Evolutionary conservation across 345 rosid species (phyloP).

Genomic region (Syzygium aromaticum): DNA sequence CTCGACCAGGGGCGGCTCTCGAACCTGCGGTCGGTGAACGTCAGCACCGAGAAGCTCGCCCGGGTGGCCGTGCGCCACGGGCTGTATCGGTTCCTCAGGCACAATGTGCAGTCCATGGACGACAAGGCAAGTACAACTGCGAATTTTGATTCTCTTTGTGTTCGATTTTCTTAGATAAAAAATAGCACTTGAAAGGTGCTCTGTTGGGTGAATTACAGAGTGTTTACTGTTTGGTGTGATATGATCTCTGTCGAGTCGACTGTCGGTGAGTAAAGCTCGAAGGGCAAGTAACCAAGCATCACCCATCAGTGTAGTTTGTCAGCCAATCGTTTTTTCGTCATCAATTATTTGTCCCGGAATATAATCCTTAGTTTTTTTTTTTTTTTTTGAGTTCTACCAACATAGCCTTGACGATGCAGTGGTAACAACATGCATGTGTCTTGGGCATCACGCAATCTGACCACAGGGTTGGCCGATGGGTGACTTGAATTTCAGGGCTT

Average conservation of each 20-base stretch:
- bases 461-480: neutral
- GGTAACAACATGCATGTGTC: neutral
- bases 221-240: neutral
- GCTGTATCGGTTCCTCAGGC: conserved; percentile 35
- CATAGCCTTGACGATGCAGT: neutral
- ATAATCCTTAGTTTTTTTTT: neutral
- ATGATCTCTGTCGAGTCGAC: neutral
- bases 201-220: neutral
- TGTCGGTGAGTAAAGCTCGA: neutral
- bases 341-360: neutral
- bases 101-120: conserved; percentile 31
- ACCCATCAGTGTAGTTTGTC: neutral
- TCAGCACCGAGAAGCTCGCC: conserved; percentile 78
- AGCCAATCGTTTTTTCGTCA: neutral
- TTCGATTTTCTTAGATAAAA: neutral
- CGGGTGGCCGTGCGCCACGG: conserved; percentile 54
- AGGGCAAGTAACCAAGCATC: neutral
- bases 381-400: neutral
- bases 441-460: neutral
- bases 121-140: conserved; percentile 23
- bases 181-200: neutral
- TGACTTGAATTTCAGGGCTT: neutral
- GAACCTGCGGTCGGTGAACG: conserved; percentile 48
- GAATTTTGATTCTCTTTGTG: neutral
- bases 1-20: conserved; percentile 51